phyloP scores from a whole-genome alignment of 108 stramenopile genomes.

The Nannochloropsis salina region DNA sequence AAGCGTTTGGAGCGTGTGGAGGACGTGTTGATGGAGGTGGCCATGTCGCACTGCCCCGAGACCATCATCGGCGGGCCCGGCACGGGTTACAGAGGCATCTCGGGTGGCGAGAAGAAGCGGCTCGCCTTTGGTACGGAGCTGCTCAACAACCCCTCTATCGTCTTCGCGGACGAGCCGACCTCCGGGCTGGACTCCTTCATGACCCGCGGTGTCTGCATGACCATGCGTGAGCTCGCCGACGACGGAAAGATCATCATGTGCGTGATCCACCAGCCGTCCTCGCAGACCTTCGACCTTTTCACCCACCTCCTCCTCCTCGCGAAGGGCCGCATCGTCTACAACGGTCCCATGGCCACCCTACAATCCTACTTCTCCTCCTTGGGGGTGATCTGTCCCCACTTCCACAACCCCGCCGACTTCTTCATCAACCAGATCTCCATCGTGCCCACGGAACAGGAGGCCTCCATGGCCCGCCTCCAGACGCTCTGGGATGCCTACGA shows the following conservation, averaged over 20 bases:
- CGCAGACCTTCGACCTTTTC: slow-evolving; percentile 32
- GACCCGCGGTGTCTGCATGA: slow-evolving; percentile 56
- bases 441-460: background rate
- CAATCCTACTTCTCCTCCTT: slow-evolving; percentile 1
- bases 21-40: slow-evolving; percentile 19
- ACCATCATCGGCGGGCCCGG: background rate
- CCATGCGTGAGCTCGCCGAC: slow-evolving; percentile 57
- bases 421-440: slow-evolving; percentile 20
- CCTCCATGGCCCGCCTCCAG: background rate
- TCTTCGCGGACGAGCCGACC: slow-evolving; percentile 63
- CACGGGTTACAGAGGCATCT: slow-evolving; percentile 35
- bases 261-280: slow-evolving; percentile 51
- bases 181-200: slow-evolving; percentile 60
- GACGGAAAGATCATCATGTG: slow-evolving; percentile 34
- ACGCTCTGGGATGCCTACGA: background rate
- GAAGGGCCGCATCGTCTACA: slow-evolving; percentile 30
- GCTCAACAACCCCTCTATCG: slow-evolving; percentile 44
- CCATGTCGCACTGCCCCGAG: slow-evolving; percentile 9
- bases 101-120: slow-evolving; percentile 50
- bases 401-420: background rate
- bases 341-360: slow-evolving; percentile 21
- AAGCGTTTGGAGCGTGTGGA: background rate
- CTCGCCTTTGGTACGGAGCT: slow-evolving; percentile 55
- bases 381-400: background rate
- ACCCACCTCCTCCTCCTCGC: slow-evolving; percentile 36